phyloP scores from a whole-genome alignment of 225 moss, liverwort and hornwort genomes.

The Pleurozium schreberi region DNA sequence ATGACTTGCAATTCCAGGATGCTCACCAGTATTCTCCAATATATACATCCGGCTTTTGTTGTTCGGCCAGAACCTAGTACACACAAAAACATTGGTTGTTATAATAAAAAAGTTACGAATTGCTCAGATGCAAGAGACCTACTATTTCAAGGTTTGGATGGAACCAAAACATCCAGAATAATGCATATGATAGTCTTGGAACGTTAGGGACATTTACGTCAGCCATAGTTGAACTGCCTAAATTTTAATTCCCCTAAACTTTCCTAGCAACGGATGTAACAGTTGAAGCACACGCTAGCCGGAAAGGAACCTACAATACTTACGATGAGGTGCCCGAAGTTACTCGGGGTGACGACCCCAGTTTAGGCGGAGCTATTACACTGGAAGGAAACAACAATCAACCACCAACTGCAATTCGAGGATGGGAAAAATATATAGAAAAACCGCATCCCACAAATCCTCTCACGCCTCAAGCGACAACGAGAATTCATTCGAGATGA shows the following conservation, averaged over 20 bases:
- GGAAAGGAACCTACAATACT: slow-evolving; percentile 16
- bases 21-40: slow-evolving; percentile 47
- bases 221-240: not conserved
- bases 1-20: not conserved
- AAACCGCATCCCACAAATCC: not conserved
- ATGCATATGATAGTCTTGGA: not conserved
- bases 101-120: not conserved
- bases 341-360: slow-evolving; percentile 17
- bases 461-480: not conserved
- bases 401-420: slow-evolving; percentile 9
- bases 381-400: slow-evolving; percentile 24
- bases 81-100: slow-evolving; percentile 4
- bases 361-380: slow-evolving; percentile 15
- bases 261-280: not conserved
- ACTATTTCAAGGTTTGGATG: not conserved
- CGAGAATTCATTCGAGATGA: not conserved
- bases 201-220: not conserved
- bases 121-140: not conserved
- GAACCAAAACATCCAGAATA: not conserved
- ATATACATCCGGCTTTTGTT: slow-evolving; percentile 51
- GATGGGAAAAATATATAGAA: slow-evolving; percentile 1
- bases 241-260: not conserved
- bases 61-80: slow-evolving; percentile 54
- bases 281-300: not conserved
- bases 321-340: slow-evolving; percentile 17